Base-by-base conservation (phyloP, 2,329 filamentous ascomycete species). In the Talaromyces sp. region DNA sequence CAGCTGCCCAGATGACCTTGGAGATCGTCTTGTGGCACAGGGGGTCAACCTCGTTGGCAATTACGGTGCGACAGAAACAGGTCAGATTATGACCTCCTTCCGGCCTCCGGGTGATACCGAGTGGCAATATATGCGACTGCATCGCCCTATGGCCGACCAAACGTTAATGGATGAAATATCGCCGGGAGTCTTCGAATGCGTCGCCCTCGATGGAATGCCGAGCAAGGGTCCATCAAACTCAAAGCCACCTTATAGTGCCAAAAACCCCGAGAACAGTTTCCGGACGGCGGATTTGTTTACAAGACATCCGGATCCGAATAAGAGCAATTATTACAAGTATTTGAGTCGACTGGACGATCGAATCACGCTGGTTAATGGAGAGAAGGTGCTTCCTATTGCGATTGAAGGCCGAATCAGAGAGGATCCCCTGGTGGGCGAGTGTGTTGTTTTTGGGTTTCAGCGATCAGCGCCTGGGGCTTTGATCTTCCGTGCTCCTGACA, bases 61-160 rank as follows among this genome's bases (percentile, higher is more conserved):
- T 62, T 87, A 86, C 60, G 85, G 85, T 67, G 78, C 82, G 2
- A 88, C 86, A 0, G 86, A 89, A 68, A 84, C 81, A 1, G 85
- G 85, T 6, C 81, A 85, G 66, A 70, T 88, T 15, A 86, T 87
- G 83, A 87, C 83, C 0, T 86, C 84, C 0, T 81, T 82, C 64
- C 76, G 85, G 10, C 76, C 80, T 0, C 68, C 70, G 2, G 79
- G 73, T 1, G 86, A 88, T 69, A 80, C 80, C 49, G 81, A 77
- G 3, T 89, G 86, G 86, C 83, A 86, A 66, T 88, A 86, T 64
- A 71, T 87, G n/a, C 75, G 81, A 1, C 74, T 78, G 0, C 70
- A 77, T 2, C 71, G 75, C 0, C 67, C 70, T 13, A 73, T 80
- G 3, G 70, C 72, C 28, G 73, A 76, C 1, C 84, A 73, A 61